Evolutionary conservation across 2,329 filamentous ascomycete species (phyloP).

Genomic region (Podosphaera xanthii): DNA sequence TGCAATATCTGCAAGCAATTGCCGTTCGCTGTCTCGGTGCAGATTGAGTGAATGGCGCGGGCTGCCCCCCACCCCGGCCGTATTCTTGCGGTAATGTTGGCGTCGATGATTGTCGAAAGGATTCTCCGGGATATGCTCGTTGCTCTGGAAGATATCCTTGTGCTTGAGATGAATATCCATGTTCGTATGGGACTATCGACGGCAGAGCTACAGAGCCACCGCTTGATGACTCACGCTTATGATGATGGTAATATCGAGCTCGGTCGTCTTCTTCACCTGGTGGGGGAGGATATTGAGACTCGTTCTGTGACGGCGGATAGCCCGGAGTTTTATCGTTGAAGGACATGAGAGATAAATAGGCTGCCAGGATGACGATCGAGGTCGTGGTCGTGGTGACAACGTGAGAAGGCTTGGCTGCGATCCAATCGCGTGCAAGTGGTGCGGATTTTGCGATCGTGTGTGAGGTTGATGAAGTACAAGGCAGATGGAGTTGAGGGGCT

Average conservation of each 20-base stretch:
- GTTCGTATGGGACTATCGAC: constrained; percentile 15
- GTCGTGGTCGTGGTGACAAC: background rate
- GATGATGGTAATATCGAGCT: constrained; percentile 14
- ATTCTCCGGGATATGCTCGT: constrained; percentile 10
- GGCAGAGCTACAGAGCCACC: constrained; percentile 13
- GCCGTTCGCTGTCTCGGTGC: constrained; percentile 36
- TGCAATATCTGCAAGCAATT: constrained; percentile 36
- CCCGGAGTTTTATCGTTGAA: constrained; percentile 14
- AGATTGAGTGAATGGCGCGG: constrained; percentile 20
- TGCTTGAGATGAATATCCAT: constrained; percentile 7
- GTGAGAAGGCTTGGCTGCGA: background rate
- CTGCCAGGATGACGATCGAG: background rate
- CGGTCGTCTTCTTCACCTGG: constrained; percentile 17
- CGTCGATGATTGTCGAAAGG: constrained; percentile 9
- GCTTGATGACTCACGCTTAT: constrained; percentile 11
- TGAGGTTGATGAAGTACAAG: background rate
- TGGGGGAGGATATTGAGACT: constrained; percentile 13
- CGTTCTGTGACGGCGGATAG: constrained; percentile 12
- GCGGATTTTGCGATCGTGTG: background rate
- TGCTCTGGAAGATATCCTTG: constrained; percentile 12
- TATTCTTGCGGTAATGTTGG: constrained; percentile 12
- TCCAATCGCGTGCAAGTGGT: background rate
- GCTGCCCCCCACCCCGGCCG: constrained; percentile 9
- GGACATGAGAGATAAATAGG: constrained; percentile 10
- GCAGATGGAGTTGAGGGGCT: background rate